Base-by-base conservation (phyloP, 192 early-diverging fungal genomes). In the Phycomyces nitens region DNA sequence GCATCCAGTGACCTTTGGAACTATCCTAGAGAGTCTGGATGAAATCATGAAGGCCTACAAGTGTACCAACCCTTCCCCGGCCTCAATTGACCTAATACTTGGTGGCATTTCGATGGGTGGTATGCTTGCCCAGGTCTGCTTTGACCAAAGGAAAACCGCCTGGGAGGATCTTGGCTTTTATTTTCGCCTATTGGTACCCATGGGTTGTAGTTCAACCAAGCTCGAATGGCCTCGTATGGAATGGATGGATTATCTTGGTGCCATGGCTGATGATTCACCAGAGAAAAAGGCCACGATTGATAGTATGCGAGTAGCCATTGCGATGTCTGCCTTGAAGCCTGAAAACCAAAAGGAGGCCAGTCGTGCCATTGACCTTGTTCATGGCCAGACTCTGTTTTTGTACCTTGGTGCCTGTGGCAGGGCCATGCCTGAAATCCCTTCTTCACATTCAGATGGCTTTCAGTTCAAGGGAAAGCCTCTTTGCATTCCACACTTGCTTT, bases 91-190 rank as follows among this genome's bases (percentile, higher is more conserved):
- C 8, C 20, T 69, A 0, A 56, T 63, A 6, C 3, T 69, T 3
- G 60, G 55, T 7, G 68, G 68, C 5, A 20, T 69, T n/a, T 69
- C 68, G 0, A 56, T 69, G 60, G 68, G 68, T 16, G 44, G 55
- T 9, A 40, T 69, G 21, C 10, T 63, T 15, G 29, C 38, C 15
- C 53, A 61, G 34, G 9, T 42, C n/a, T 27, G 52, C 52, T 16
- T 1, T 21, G 4, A 15, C 29, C 18, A 53, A 41, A 20, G 20
- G 5, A 3, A 12, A 22, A 5, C 18, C 5, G 18, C 15, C 34
- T n/a, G 18, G n/a, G 40, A 39, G 38, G 56, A 20, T 18, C 8
- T 5, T 23, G 7, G 52, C 39, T 21, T 39, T 2, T 23, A 39
- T 63, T 42, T 9, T 41, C 0, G 5, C 3, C 50, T 39, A 3